phyloP scores from a whole-genome alignment of 176 grass and related monocot species.

The Avena sativa region DNA sequence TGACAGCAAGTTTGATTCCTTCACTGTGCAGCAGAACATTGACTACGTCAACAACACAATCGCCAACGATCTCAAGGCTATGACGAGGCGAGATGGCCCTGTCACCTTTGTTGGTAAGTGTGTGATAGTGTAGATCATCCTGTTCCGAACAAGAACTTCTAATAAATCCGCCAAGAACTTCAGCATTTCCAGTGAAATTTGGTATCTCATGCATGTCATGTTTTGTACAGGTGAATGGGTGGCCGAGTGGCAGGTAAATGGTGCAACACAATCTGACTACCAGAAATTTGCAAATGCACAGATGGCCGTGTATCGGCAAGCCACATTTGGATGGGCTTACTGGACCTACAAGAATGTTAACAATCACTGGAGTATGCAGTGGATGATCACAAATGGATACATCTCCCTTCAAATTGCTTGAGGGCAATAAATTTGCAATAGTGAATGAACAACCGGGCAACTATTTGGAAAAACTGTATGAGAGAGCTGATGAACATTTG shows the following conservation, averaged over 20 bases:
- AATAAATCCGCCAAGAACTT: neutral
- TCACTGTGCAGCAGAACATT: slow-evolving; percentile 69
- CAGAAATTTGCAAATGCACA: slow-evolving; percentile 56
- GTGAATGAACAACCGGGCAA: neutral
- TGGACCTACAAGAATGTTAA: slow-evolving; percentile 36
- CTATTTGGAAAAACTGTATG: too few relatives aligned
- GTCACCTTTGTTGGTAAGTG: slow-evolving; percentile 56
- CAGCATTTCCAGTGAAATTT: neutral
- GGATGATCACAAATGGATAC: slow-evolving; percentile 86
- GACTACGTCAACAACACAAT: slow-evolving; percentile 46
- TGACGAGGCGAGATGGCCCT: slow-evolving; percentile 53
- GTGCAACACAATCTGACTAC: neutral
- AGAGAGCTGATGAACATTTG: too few relatives aligned
- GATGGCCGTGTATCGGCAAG: slow-evolving; percentile 52
- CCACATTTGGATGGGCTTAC: slow-evolving; percentile 80
- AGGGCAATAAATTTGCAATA: neutral
- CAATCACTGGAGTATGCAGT: slow-evolving; percentile 69
- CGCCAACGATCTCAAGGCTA: slow-evolving; percentile 12
- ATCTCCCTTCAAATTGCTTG: slow-evolving; percentile 44
- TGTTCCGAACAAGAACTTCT: neutral
- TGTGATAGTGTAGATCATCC: neutral
- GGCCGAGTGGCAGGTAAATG: too few relatives aligned
- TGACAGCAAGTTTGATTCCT: neutral
- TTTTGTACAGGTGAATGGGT: too few relatives aligned
- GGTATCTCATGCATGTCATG: neutral